A percentile compares a stretch with the other conserved stretches of the same genome.
phyloP scores from a whole-genome alignment of 2,329 filamentous ascomycete genomes.

The Ascomycota sp. region DNA sequence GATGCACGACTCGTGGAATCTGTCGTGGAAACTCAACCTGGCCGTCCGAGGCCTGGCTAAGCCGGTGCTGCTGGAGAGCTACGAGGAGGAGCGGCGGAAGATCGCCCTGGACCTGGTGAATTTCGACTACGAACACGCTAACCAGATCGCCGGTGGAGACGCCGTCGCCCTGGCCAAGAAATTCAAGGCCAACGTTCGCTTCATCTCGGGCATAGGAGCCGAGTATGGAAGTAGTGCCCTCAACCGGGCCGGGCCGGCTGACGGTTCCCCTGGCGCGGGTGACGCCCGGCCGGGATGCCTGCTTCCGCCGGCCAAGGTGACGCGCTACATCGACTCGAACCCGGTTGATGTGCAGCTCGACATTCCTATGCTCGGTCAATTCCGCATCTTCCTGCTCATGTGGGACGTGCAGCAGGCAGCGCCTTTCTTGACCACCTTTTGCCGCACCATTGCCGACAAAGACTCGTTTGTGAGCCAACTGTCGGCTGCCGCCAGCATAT shows the following conservation, averaged over 20 bases:
- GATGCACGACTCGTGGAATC: slow-evolving; percentile 41
- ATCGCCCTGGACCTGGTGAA: slow-evolving; percentile 37
- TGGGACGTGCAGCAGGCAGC: slow-evolving; percentile 35
- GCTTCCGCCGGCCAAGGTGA: slow-evolving; percentile 48
- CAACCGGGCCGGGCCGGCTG: slow-evolving; percentile 19
- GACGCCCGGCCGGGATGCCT: slow-evolving; percentile 32
- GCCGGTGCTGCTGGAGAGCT: slow-evolving; percentile 34
- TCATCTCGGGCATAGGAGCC: slow-evolving; percentile 53
- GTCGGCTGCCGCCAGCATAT: slow-evolving; percentile 36
- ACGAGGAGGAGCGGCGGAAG: slow-evolving; percentile 41
- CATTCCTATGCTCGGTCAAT: slow-evolving; percentile 59
- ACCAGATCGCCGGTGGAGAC: slow-evolving; percentile 40
- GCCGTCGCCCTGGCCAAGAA: slow-evolving; percentile 43
- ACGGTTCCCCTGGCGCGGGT: slow-evolving; percentile 20
- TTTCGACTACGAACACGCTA: slow-evolving; percentile 37
- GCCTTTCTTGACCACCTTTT: slow-evolving; percentile 39
- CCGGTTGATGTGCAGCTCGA: slow-evolving; percentile 60
- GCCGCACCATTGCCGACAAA: slow-evolving; percentile 27
- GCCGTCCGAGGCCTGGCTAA: slow-evolving; percentile 34
- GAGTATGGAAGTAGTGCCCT: slow-evolving; percentile 32
- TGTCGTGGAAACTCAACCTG: slow-evolving; percentile 31
- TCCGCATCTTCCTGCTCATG: slow-evolving; percentile 53
- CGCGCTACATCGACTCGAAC: slow-evolving; percentile 58
- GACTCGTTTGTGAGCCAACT: slow-evolving; percentile 37
- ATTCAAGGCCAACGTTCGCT: slow-evolving; percentile 49